A percentile compares a stretch with the other conserved stretches of the same genome.
Evolutionary conservation across 768 basidiomycete species (phyloP).

Genomic region (Boletus reticulatus): DNA sequence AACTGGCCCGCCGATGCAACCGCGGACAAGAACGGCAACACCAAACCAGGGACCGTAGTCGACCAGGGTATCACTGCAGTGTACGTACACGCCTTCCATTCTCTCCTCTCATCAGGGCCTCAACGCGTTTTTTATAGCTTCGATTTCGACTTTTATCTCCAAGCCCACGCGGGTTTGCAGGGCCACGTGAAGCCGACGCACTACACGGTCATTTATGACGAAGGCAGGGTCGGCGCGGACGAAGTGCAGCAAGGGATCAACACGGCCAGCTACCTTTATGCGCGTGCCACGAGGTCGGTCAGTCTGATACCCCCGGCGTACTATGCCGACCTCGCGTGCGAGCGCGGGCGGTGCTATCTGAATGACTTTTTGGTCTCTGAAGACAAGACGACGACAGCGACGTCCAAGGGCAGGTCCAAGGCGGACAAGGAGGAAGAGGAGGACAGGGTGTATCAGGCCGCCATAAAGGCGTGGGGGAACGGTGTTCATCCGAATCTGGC

Average conservation of each 20-base stretch:
- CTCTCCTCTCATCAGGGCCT: neutral
- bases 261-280: slow-evolving; percentile 69
- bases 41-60: slow-evolving; percentile 75
- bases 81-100: slow-evolving; percentile 33
- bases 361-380: slow-evolving; percentile 65
- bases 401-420: slow-evolving; percentile 34
- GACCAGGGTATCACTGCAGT: slow-evolving; percentile 75
- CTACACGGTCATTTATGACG: slow-evolving; percentile 79
- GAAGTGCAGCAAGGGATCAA: slow-evolving; percentile 73
- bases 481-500: slow-evolving; percentile 57
- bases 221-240: slow-evolving; percentile 65
- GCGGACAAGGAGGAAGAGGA: slow-evolving; percentile 30
- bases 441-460: slow-evolving; percentile 18
- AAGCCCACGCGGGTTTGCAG: slow-evolving; percentile 74
- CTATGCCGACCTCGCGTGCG: slow-evolving; percentile 81
- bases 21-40: slow-evolving; percentile 71
- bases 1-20: slow-evolving; percentile 54
- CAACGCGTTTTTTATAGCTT: slow-evolving; percentile 38
- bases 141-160: slow-evolving; percentile 66
- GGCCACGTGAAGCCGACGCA: slow-evolving; percentile 73
- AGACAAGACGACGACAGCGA: slow-evolving; percentile 45
- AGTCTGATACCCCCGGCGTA: slow-evolving; percentile 79
- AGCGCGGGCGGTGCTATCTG: slow-evolving; percentile 73
- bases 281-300: slow-evolving; percentile 81
- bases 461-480: slow-evolving; percentile 44